phyloP scores from a whole-genome alignment of 1,139 yeast species.

The Saccharomyces hybrid region DNA sequence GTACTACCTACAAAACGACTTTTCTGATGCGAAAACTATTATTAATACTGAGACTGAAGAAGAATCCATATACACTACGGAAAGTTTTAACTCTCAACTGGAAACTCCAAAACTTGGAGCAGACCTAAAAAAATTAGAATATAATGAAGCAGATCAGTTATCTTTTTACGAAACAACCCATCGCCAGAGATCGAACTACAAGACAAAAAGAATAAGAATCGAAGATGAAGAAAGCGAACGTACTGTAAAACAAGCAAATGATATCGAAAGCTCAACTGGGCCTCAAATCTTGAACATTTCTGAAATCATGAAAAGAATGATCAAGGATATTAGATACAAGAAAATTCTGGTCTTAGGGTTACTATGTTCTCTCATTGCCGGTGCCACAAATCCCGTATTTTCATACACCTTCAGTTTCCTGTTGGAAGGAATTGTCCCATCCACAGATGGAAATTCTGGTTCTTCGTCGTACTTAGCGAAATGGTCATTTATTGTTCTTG shows the following conservation, averaged over 20 bases:
- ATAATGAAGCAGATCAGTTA: not conserved
- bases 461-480: constrained; percentile 35
- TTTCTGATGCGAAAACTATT: not conserved
- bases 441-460: constrained; percentile 32
- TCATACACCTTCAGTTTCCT: constrained; percentile 71
- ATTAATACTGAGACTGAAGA: not conserved
- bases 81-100: constrained; percentile 7
- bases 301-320: constrained; percentile 37
- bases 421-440: constrained; percentile 47
- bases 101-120: constrained; percentile 9
- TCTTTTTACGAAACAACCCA: not conserved
- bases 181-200: not conserved
- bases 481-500: constrained; percentile 65
- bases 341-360: constrained; percentile 45
- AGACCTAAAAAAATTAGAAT: constrained; percentile 1
- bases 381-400: constrained; percentile 65
- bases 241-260: constrained; percentile 6
- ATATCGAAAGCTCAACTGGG: constrained; percentile 1
- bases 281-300: constrained; percentile 29
- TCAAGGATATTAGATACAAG: constrained; percentile 34
- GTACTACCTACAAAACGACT: not conserved
- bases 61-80: not conserved
- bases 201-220: not conserved
- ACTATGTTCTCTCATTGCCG: constrained; percentile 45
- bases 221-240: not conserved